Base-by-base conservation (phyloP, 371 early-diverging fungal genomes). In the Catenaria anguillulae region DNA sequence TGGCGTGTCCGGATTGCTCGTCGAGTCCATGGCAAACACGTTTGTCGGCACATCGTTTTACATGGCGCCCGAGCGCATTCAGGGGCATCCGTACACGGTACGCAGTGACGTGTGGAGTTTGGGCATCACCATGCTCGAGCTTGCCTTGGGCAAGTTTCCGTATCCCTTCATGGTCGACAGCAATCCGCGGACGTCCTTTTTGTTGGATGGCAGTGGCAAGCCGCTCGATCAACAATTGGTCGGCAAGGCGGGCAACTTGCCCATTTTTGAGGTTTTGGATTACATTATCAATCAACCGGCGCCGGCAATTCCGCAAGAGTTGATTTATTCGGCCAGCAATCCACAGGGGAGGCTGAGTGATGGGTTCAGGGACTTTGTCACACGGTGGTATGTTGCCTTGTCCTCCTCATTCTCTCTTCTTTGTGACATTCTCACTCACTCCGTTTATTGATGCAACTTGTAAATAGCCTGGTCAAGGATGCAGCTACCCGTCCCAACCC, bases 31-130 rank as follows among this genome's bases (percentile, higher is more conserved):
- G 40, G 95, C 93, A 19, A 82, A 89, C 63, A 93, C 96, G 4
- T 93, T 93, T 76, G 88, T 90, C 5, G 97, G 97, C 21, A 95
- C 96, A 43, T 84, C 85, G 63, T 87, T 86, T 56, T 97, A 97
- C 65, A 93, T 97, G 93, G 24, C 34, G n/a, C 56, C 55, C 54
- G 61, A 66, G 19, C 43, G 21, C 42, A 42, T 56, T 33, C 36
- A 33, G 26, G 65, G 31, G 21, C 10, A 64, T 23, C 33, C 82
- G 60, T 93, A 96, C 72, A 83, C 93, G 24, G 88, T 90, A 54
- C 86, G 88, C 67, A 90, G 91, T 23, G 97, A 97, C 71, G 88
- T 92, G 31, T 97, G 97, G 97, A 86, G 87, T 40, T 71, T 97
- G 46, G 94, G 94, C 5, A 84, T 95, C 46, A 88, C 93, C 1